A percentile compares a stretch with the other conserved stretches of the same genome.
Evolutionary conservation across 1,284 basidiomycete genomes (phyloP).

Genomic region (Kalmanozyma brasiliensis): DNA sequence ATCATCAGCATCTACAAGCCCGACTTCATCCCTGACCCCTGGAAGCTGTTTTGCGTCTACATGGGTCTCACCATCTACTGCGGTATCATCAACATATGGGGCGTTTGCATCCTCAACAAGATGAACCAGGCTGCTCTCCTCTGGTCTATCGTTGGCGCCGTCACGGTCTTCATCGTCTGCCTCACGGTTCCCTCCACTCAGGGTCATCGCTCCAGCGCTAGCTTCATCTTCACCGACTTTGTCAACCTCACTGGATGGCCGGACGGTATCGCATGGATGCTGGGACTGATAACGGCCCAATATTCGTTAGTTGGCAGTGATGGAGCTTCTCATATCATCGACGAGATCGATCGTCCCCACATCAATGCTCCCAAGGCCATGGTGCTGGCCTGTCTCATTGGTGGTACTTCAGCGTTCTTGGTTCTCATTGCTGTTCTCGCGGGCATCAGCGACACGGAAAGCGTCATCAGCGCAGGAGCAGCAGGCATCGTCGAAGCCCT

Average conservation of each 20-base stretch:
- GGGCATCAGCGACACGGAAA: constrained; percentile 32
- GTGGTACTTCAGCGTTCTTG: constrained; percentile 29
- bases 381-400: constrained; percentile 41
- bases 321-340: constrained; percentile 44
- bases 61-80: constrained; percentile 30
- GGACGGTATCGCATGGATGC: constrained; percentile 44
- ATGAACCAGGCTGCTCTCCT: constrained; percentile 40
- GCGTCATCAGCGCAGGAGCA: constrained; percentile 24
- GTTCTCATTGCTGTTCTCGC: constrained; percentile 37
- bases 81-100: constrained; percentile 41
- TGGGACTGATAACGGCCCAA: constrained; percentile 49
- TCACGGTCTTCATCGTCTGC: constrained; percentile 37
- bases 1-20: constrained; percentile 31
- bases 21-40: constrained; percentile 10
- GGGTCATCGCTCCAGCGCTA: constrained; percentile 19
- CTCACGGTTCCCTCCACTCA: constrained; percentile 27
- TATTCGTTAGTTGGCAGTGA: constrained; percentile 43
- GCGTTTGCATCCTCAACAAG: constrained; percentile 19
- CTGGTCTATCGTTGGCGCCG: constrained; percentile 23
- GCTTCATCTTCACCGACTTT: constrained; percentile 41
- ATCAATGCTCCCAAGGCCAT: constrained; percentile 48
- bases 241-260: constrained; percentile 49
- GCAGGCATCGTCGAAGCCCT: constrained; percentile 35
- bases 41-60: constrained; percentile 33
- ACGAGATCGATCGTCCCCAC: constrained; percentile 44